phyloP scores from a whole-genome alignment of 2,329 filamentous ascomycete species.

The Ilyonectria mors-panacis region DNA sequence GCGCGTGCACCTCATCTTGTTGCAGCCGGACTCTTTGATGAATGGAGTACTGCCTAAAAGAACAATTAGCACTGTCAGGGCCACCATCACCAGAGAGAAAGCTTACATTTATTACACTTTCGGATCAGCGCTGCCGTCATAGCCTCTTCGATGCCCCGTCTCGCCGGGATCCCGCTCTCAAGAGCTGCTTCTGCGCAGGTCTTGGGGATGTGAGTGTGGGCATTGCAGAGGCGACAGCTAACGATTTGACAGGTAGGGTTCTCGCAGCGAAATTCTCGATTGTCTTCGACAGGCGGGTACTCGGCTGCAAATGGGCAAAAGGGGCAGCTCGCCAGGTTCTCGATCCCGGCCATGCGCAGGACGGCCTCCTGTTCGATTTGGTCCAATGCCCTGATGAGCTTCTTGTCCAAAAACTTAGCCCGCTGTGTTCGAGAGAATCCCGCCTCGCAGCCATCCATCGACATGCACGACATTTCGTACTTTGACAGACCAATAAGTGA shows the following conservation, averaged over 20 bases:
- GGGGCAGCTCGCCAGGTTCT: constrained; percentile 82
- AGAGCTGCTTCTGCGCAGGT: constrained; percentile 77
- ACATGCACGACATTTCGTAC: constrained; percentile 80
- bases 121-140: constrained; percentile 86
- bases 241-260: constrained; percentile 74
- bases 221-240: constrained; percentile 78
- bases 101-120: constrained; percentile 76
- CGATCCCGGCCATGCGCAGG: constrained; percentile 78
- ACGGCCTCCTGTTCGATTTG: constrained; percentile 79
- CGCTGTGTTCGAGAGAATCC: constrained; percentile 72
- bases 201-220: constrained; percentile 79
- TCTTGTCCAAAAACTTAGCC: constrained; percentile 69
- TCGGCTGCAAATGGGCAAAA: constrained; percentile 88
- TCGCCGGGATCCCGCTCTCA: constrained; percentile 72
- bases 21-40: constrained; percentile 85
- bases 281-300: constrained; percentile 74
- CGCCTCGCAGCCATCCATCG: constrained; percentile 74
- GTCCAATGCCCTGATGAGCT: constrained; percentile 74
- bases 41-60: constrained; percentile 76
- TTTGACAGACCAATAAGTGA: constrained; percentile 78
- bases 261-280: constrained; percentile 82
- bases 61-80: constrained; percentile 35
- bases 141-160: constrained; percentile 83
- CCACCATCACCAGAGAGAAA: constrained; percentile 24
- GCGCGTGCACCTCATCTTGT: constrained; percentile 84